Percentiles rank a stretch among this genome's conserved stretches.
phyloP scores from a whole-genome alignment of 257 asterid species.

The Catharanthus roseus region DNA sequence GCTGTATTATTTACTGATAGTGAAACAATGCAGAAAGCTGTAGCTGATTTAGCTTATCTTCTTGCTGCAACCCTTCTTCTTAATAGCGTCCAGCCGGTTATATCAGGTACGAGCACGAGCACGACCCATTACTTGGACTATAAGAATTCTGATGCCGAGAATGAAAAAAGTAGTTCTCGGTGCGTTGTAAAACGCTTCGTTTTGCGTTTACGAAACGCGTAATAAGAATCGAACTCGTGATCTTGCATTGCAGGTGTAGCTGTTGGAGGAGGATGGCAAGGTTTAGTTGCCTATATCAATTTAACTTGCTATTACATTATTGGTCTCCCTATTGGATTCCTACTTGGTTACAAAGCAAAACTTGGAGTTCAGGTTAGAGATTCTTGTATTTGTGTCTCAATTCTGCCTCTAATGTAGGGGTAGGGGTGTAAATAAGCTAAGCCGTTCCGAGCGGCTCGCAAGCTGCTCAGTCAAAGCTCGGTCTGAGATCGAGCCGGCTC shows the following conservation, averaged over 20 bases:
- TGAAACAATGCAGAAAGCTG: slow-evolving; percentile 77
- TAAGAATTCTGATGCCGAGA: no score
- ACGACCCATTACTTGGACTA: no score
- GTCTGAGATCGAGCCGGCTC: no score
- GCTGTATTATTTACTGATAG: slow-evolving; percentile 66
- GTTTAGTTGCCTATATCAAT: slow-evolving; percentile 79
- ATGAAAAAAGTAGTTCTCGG: no score
- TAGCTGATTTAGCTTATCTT: slow-evolving; percentile 70
- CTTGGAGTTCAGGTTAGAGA: slow-evolving; percentile 75
- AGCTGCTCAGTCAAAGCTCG: no score
- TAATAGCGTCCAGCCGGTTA: slow-evolving; percentile 89
- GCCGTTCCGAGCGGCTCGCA: no score
- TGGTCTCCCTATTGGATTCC: slow-evolving; percentile 77
- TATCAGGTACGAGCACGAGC: slow-evolving; percentile 51
- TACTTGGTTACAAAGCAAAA: slow-evolving; percentile 65
- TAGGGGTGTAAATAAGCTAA: no score
- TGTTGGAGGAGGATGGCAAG: slow-evolving; percentile 99
- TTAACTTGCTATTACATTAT: slow-evolving; percentile 67
- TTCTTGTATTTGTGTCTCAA: neutral
- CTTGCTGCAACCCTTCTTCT: slow-evolving; percentile 80
- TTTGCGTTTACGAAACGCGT: no score
- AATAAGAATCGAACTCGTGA: neutral
- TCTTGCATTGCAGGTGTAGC: slow-evolving; percentile 72
- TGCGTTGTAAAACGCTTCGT: no score
- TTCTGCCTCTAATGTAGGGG: no score